Evolutionary conservation across 306 rosid genomes (phyloP), one percentile per base, ranked within the genome.

Genomic region (Pyrus betulifolia): DNA sequence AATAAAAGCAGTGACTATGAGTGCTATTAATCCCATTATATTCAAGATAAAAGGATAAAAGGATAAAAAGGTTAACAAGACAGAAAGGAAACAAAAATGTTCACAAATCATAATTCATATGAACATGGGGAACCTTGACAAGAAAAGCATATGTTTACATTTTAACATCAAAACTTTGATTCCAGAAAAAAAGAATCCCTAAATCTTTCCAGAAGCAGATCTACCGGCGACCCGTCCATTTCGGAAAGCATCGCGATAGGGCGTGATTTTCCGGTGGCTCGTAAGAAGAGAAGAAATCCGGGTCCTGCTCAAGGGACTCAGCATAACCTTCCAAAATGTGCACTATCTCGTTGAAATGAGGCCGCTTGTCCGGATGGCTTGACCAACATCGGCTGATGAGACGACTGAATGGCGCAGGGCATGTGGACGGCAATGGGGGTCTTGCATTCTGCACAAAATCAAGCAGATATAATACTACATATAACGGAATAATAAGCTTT

Each of bases 321-420:
- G 76, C 49, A 57, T 87, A 91, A 63, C 79, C 67, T 81, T 89
- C 92, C 74, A 95, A 86, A 68, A 82, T 75, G 62, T 88, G 79
- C 15, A 95, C 97, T 45, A 95, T 89, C 82, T 92, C 93, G 70
- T 85, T 79, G 30, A 95, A 95, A 80, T 91, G 91, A 1, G 99
- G 99, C 78, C 99, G 81, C 81, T 87, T 95, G 4, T 75, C 80
- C 1, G 96, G 96, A 52, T 86, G 88, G 70, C 84, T 81, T 23
- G 97, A 88, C 99, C 99, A 95, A 74, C 99, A 95, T 81, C 90
- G 83, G 71, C 82, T 88, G 44, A 95, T 86, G 54, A 95, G 93
- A 69, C 82, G 80, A 75, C 93, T 77, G 46, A 95, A 86, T 58
- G 92, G 93, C 81, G 42, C n/a, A 0, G 99, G 99, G 80, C 99